Evolutionary conservation across 2,329 filamentous ascomycete genomes (phyloP), one percentile per base, ranked within the genome.

Genomic region (Diplocarpon rosae): DNA sequence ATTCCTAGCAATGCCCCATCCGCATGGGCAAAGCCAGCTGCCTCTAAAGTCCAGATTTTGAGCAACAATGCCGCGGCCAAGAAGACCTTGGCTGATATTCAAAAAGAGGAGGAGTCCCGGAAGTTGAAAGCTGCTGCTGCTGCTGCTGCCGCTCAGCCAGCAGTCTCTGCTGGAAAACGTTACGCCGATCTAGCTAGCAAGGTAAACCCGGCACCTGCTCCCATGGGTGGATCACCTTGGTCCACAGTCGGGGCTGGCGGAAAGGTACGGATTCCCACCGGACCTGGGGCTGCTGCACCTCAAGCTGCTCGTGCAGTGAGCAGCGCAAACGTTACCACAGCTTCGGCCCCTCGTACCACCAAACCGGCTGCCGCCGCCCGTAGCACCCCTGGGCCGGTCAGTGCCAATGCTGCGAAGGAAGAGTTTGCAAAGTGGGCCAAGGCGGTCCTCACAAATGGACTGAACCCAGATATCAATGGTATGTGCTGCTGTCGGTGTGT

Each of bases 151-250:
- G 62, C 66, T 10, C 64, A 66, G 27, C 56, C 71, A 34, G 63
- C 71, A 9, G 63, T 66, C 17, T 57, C 57, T 24, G 65, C 67
- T 50, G 83, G 85, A 32, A 96, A 96, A 70, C 84, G 90, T 45
- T 96, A 96, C 63, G 90, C 92, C 15, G 92, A 95, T 63, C 77
- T 98, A 24, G 92, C 92, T 6, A 80, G 87, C 63, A 95, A 95
- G 69, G 57, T 65, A 12, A 64, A 66, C 6, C 57, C 68, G 45
- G 58, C 69, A 16, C 58, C 66, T n/a, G 63, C 65, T 6, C 59
- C 68, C n/a, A 63, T 65, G 5, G 59, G 63, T 1, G 68, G 70
- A 45, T 70, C 73, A 45, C 87, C 88, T 1, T 98, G 92, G 92
- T 90, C 89, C 10, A 96, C 89, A 0, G 90, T 98, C 33, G 92